Base-by-base conservation (phyloP, 306 rosid species). In the Cucurbita moschata region DNA sequence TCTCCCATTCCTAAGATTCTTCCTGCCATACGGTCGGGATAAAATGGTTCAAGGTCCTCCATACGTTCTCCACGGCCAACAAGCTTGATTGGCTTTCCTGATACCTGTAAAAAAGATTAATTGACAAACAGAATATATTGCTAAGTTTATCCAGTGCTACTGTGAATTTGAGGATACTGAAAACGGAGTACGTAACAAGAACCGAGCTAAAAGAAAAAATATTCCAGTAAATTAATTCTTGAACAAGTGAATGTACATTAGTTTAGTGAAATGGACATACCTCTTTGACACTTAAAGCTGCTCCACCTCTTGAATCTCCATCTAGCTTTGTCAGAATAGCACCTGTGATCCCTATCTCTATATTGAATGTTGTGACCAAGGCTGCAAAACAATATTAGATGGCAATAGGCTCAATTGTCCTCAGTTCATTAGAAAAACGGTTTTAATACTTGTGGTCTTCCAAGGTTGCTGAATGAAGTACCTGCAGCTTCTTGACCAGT, bases 401-500 rank as follows among this genome's bases (percentile, higher is more conserved):
- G 51, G 73, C 26, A 49, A 77, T 62, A 71, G 70, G 44, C 71
- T 67, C 59, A 63, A 23, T 11, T 55, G 53, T 39, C 64, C 56
- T 49, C 15, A 10, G 54, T 67, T 67, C 44, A 11, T 67, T 66
- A 43, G 39, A 5, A 66, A 19, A 66, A 18, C 57, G 44, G 10
- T 18, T 62, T 26, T 69, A 69, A 69, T 69, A 69, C 38, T 69
- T 47, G 49, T 30, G 35, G 35, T 35, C 16, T 54, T 30, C 42
- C 50, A 23, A 15, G 64, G 50, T 23, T 59, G 50, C 62, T 79
- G 56, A 71, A 51, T 68, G 47, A 73, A 75, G 53, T 79, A 94
- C 99, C 99, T 74, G 99, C 99, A 57, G 99, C 99, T 86, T 94
- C 97, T 83, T 94, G 99, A 71, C 99, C 99, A 65, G 99, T 94